Evolutionary conservation across 2,329 filamentous ascomycete species (phyloP).

Genomic region (Colletotrichum chlorophyti): DNA sequence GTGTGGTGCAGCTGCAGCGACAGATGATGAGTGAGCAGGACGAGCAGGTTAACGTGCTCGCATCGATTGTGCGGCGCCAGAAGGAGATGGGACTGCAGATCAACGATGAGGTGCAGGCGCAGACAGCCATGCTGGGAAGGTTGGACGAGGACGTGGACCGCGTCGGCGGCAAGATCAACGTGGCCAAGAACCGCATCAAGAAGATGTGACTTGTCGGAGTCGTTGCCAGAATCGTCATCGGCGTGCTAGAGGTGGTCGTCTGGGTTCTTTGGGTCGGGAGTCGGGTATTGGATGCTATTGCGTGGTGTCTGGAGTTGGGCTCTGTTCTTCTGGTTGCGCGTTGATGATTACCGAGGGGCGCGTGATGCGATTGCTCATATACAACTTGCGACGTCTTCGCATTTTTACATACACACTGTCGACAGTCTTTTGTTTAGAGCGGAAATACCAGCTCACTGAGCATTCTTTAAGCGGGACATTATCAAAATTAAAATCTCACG

Average conservation of each 20-base stretch:
- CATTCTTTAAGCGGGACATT: too few relatives aligned
- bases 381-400: too few relatives aligned
- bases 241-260: conserved; percentile 36
- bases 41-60: conserved; percentile 71
- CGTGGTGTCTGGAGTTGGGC: conserved; percentile 30
- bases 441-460: too few relatives aligned
- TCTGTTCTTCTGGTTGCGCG: conserved; percentile 12
- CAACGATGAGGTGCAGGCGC: conserved; percentile 73
- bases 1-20: conserved; percentile 76
- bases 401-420: too few relatives aligned
- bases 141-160: conserved; percentile 72
- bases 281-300: conserved; percentile 30
- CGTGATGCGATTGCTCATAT: too few relatives aligned
- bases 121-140: conserved; percentile 73
- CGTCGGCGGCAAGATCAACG: conserved; percentile 71
- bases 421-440: too few relatives aligned
- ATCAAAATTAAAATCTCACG: too few relatives aligned
- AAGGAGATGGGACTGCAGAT: conserved; percentile 81
- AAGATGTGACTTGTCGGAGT: conserved; percentile 61
- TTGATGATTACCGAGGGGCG: too few relatives aligned
- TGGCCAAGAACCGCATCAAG: conserved; percentile 75
- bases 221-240: conserved; percentile 36
- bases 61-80: conserved; percentile 74
- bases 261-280: conserved; percentile 40
- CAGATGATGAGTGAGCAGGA: conserved; percentile 80